Base-by-base conservation (phyloP, 2,329 filamentous ascomycete genomes). In the Curvularia eragrostidis region DNA sequence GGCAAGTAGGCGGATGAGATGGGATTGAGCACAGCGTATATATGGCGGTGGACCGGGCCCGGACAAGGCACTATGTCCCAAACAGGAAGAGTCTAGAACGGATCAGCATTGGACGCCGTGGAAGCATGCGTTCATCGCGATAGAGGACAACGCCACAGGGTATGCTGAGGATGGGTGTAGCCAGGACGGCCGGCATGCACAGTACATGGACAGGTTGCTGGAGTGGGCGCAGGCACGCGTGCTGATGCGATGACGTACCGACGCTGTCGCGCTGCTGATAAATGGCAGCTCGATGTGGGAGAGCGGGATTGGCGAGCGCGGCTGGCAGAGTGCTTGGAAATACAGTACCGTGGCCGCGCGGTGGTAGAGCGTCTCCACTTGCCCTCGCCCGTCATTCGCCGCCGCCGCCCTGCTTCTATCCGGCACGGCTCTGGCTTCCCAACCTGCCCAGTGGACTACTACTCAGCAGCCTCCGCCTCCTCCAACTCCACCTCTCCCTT, bases 221-320 rank as follows among this genome's bases (percentile, higher is more conserved):
- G n/a, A 23, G 28, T 9, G 13, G n/a, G 32, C 12, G 30, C 5
- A 13, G 30, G 30, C 10, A 32, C 12, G 9, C 36, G 34, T 19
- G n/a, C 38, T 24, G 28, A 55, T 34, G 53, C 54, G 54, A 63
- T 65, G 63, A 69, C 60, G 64, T 65, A 47, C 43, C 26, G 49
- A 47, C 23, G 39, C n/a, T 36, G 38, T 54, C 48, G 59, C 24
- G 48, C 38, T 70, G 69, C 69, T 72, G 67, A 72, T 68, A 71
- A 72, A 72, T 72, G 64, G 59, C 42, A 10, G 43, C 6, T n/a
- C 30, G 30, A 15, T 8, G 30, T 13, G n/a, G n/a, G n/a, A n/a
- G n/a, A n/a, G n/a, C n/a, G n/a, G n/a, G n/a, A n/a, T n/a, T n/a
- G n/a, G n/a, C n/a, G 41, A 42, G 63, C 56, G 44, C n/a, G 32